Base-by-base conservation (phyloP, 768 basidiomycete genomes). In the Serendipita sp. region DNA sequence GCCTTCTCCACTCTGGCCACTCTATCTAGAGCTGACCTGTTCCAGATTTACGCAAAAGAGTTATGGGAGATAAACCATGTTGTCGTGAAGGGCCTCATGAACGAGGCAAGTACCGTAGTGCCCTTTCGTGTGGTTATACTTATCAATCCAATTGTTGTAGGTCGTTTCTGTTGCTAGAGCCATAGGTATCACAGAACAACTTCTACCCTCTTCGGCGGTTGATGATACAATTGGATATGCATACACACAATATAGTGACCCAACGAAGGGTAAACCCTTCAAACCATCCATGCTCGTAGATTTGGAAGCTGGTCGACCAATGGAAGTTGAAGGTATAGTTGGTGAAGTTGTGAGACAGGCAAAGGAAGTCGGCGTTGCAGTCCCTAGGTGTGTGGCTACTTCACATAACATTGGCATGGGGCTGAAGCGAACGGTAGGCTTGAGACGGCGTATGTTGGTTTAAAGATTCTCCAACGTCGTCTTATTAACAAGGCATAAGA, bases 251-350 rank as follows among this genome's bases (percentile, higher is more conserved):
- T 66, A 67, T 44, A 62, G 66, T 8, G 64, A 62, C 40, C 45
- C 66, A 43, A 53, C 67, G 62, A 67, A 70, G 4, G 29, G 31
- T 3, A 52, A 68, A 67, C 69, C 55, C 63, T 75, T 73, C 60
- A 74, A 76, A 60, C 78, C 82, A 3, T 85, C 84, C 68, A 86
- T 86, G 83, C 73, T 84, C 37, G 74, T 85, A 3, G 84, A 86
- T 69, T 74, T 75, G 23, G 75, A 80, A 68, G 77, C 74, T 55
- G 79, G 78, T 2, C 75, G 75, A 63, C 83, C 85, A 44, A 79
- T 85, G 65, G 85, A 87, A 72, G 79, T 86, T 0, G 85, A 86
- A 69, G 82, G 79, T 11, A 82, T 86, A 45, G 65, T 86, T 3
- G 85, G 86, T 0, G 79, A 83, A 65, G 78, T 84, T 1, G 80